phyloP scores from a whole-genome alignment of 208 protist species.

The Acanthamoeba healyi region DNA sequence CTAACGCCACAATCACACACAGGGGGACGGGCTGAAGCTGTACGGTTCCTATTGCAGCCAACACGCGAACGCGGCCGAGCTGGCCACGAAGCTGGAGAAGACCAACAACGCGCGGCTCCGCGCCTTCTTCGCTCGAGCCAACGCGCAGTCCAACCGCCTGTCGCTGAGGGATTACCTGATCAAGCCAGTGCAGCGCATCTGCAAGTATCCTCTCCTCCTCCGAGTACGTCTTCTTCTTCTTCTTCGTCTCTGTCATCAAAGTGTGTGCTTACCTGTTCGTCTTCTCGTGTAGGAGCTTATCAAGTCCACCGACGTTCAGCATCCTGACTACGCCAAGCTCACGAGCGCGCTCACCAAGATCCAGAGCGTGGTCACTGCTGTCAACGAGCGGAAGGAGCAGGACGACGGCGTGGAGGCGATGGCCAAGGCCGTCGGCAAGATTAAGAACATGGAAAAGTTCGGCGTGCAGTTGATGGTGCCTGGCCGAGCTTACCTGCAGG shows the following conservation, averaged over 20 bases:
- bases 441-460: constrained; percentile 2
- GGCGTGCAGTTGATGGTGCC: neutral
- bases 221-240: neutral
- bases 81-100: neutral
- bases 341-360: constrained; percentile 15
- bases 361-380: constrained; percentile 9
- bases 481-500: neutral
- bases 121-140: neutral
- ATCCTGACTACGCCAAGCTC: constrained; percentile 27
- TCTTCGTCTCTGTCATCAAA: too few relatives aligned
- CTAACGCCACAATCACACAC: neutral
- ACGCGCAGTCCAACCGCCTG: neutral
- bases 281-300: constrained; percentile 40
- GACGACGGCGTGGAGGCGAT: constrained; percentile 63
- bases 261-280: neutral
- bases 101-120: constrained; percentile 33
- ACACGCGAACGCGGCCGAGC: neutral
- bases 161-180: constrained; percentile 58
- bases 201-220: constrained; percentile 15
- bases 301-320: constrained; percentile 3
- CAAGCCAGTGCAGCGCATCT: constrained; percentile 35
- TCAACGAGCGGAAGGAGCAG: constrained; percentile 34
- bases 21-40: constrained; percentile 71
- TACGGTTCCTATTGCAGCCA: constrained; percentile 45
- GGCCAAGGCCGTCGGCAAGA: neutral